Percentiles rank a stretch among this genome's conserved stretches.
Conservation (phyloP, 1,284 basidiomycete species). For the Marasmius sp. region DNA sequence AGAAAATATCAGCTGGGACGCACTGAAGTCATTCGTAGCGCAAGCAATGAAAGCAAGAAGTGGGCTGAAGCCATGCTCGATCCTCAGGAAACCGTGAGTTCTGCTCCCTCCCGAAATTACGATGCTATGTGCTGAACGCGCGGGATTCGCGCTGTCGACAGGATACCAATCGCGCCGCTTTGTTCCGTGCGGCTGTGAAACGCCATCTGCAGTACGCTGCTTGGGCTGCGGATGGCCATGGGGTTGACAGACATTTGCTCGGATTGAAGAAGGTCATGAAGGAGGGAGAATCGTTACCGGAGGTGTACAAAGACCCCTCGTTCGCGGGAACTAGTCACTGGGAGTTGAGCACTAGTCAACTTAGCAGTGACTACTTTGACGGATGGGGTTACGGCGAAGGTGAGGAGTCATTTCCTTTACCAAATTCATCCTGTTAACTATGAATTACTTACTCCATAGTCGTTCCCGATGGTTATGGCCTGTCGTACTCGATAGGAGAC, state of each 20-base stretch:
- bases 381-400: slow-evolving; percentile 98
- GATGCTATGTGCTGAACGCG: not conserved
- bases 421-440: slow-evolving; percentile 4
- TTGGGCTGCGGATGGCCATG: slow-evolving; percentile 93
- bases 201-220: slow-evolving; percentile 87
- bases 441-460: slow-evolving; percentile 42
- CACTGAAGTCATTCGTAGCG: slow-evolving; percentile 92
- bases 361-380: slow-evolving; percentile 82
- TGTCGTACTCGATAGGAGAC: slow-evolving; percentile 91
- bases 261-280: slow-evolving; percentile 85
- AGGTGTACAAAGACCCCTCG: slow-evolving; percentile 78
- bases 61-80: slow-evolving; percentile 91
- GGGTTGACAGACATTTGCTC: slow-evolving; percentile 95
- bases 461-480: slow-evolving; percentile 90
- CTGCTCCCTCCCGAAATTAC: not conserved
- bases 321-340: slow-evolving; percentile 80
- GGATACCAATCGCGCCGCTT: slow-evolving; percentile 63
- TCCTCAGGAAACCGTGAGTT: slow-evolving; percentile 49
- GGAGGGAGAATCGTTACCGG: slow-evolving; percentile 76
- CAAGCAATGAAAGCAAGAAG: slow-evolving; percentile 80
- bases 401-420: slow-evolving; percentile 32
- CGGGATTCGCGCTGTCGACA: slow-evolving; percentile 21
- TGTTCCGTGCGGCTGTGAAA: slow-evolving; percentile 79
- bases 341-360: slow-evolving; percentile 91
- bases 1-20: slow-evolving; percentile 89